Evolutionary conservation across 306 rosid genomes (phyloP).

Genomic region (Cicer pinnatifidum): DNA sequence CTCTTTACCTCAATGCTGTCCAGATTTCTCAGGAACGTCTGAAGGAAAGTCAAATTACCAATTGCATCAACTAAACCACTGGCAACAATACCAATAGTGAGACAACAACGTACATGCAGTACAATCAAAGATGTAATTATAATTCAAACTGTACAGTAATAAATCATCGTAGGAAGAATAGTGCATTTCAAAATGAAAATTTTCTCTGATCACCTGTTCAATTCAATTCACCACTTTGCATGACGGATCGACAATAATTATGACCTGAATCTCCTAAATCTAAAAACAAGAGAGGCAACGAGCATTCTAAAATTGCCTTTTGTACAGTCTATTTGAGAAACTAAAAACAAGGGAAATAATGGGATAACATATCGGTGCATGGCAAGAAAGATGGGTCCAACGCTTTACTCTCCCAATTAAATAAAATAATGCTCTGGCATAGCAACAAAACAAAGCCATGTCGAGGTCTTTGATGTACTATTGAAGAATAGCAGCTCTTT

Average conservation of each 20-base stretch:
- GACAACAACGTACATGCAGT: background rate
- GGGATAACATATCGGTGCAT: constrained; percentile 37
- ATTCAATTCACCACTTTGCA: constrained; percentile 43
- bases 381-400: constrained; percentile 37
- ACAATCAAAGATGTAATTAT: constrained; percentile 38
- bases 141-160: constrained; percentile 48
- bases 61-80: background rate
- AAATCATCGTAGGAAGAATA: constrained; percentile 41
- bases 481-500: constrained; percentile 37
- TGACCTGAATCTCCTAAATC: constrained; percentile 46
- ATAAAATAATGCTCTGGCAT: constrained; percentile 42
- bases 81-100: background rate
- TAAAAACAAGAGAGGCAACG: constrained; percentile 45
- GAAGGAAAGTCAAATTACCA: background rate
- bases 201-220: constrained; percentile 47
- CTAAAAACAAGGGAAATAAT: constrained; percentile 33
- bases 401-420: constrained; percentile 46
- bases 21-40: background rate
- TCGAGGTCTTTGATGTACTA: constrained; percentile 33
- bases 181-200: constrained; percentile 41
- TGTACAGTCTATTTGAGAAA: constrained; percentile 42
- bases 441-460: constrained; percentile 41
- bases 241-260: constrained; percentile 41
- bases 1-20: background rate
- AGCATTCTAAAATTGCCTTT: constrained; percentile 49